Base-by-base conservation (phyloP, 1,284 basidiomycete genomes). In the Gastroboletus turbinatus region DNA sequence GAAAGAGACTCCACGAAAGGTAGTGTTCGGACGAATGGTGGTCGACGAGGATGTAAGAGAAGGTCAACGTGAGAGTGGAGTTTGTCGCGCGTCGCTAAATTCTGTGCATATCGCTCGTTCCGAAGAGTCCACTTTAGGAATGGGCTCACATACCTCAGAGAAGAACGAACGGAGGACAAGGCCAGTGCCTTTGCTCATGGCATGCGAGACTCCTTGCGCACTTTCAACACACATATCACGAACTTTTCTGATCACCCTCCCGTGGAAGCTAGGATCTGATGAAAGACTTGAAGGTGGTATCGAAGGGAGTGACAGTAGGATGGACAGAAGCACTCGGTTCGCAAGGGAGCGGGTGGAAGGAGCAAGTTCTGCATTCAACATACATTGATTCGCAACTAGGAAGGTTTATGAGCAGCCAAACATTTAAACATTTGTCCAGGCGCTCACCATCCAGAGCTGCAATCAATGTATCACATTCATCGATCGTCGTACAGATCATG, bases 31-130 rank as follows among this genome's bases (percentile, higher is more conserved):
- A 92, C 76, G 14, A 91, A 73, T 2, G 90, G 87, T 2, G 91
- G 87, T 16, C 90, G 77, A 11, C 90, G 84, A 36, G 91, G 88
- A 57, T 93, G 87, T 16, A 94, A 69, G 17, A 91, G 74, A 14
- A 87, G 74, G 55, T 91, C 87, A 49, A 88, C 62, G 50, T 78
- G 73, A 25, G 76, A 74, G 45, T 77, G 69, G 52, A 73, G 57
- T 51, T 65, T 48, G 43, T 67, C 55, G 36, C 46, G 55, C 16
- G 56, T 53, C 17, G 27, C 36, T 21, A 58, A 54, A 52, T 49
- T 57, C 72, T 70, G 54, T 46, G 46, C 16, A 46, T 42, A 30
- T 5, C 27, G 40, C 11, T 56, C 32, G 35, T 55, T 48, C 23
- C 33, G 10, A 46, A 46, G 6, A 40, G 17, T 46, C 38, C 30